Evolutionary conservation across 495 filamentous ascomycete genomes (phyloP), one percentile per base, ranked within the genome.

Genomic region (Penicillium odoratum): DNA sequence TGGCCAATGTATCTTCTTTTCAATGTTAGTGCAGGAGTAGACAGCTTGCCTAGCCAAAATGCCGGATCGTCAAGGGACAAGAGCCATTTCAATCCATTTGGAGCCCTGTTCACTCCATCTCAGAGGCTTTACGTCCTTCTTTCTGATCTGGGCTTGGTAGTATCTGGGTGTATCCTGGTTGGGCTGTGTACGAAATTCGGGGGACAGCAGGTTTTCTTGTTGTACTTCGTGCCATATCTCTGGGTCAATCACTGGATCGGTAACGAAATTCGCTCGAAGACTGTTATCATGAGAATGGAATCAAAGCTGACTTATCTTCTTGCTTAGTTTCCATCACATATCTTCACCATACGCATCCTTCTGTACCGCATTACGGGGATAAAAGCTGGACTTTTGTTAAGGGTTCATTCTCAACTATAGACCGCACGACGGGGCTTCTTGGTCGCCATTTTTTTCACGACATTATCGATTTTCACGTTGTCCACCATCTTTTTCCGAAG

Each of bases 381-480:
- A 26, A 47, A 29, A 13, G 6, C 5, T 47, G 45, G 45, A 47
- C 21, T 13, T 47, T 28, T 29, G 2, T 13, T 3, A 47, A 29
- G 45, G 45, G 45, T 9, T 28, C 45, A 8, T 29, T 47, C 0
- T 28, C 45, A 3, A 47, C 45, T 8, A 47, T 47, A 10, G 21
- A 47, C 13, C 45, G 45, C 25, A 29, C 21, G 9, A 13, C 91
- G 60, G 87, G 89, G 45, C 90, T 90, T 76, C 84, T 90, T 65
- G 89, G 90, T 33, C 85, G 86, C 56, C 81, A 84, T 57, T 74
- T 92, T 54, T 78, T 93, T 68, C 89, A 93, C 77, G 87, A 88
- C 65, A 91, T 92, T 69, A 84, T 90, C 70, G 89, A 91, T 73
- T 89, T 86, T 16, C 89, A 92, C 74, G 89, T 93, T 50, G 80